Evolutionary conservation across 2,329 filamentous ascomycete species (phyloP).

Genomic region (Emergomyces orientalis): DNA sequence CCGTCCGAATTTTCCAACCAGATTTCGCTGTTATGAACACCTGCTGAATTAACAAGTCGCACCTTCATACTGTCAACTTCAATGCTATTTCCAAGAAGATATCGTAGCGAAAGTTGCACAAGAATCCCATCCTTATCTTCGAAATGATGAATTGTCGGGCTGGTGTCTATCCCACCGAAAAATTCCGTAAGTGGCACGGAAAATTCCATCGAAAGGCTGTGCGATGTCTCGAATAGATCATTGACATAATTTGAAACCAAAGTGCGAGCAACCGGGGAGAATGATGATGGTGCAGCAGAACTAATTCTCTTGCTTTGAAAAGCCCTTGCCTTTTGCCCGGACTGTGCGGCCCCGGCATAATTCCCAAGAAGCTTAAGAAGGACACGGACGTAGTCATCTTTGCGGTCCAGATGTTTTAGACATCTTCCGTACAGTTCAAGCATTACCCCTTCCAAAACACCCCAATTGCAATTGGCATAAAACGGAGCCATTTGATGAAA

Average conservation of each 20-base stretch:
- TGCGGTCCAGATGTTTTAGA: constrained; percentile 63
- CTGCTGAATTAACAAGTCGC: constrained; percentile 49
- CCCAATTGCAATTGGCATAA: constrained; percentile 72
- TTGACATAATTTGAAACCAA: constrained; percentile 29
- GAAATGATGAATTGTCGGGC: constrained; percentile 60
- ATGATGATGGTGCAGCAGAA: constrained; percentile 23
- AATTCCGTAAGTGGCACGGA: constrained; percentile 62
- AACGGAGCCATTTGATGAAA: constrained; percentile 71
- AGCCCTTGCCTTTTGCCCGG: constrained; percentile 24
- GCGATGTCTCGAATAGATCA: constrained; percentile 41
- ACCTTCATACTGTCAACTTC: constrained; percentile 56
- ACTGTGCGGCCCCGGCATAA: constrained; percentile 28
- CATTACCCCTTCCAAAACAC: constrained; percentile 68
- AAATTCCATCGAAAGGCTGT: constrained; percentile 50
- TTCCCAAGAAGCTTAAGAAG: constrained; percentile 55
- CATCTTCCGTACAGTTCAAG: constrained; percentile 78
- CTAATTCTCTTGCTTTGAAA: neutral
- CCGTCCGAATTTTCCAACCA: constrained; percentile 48
- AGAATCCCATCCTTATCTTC: constrained; percentile 66
- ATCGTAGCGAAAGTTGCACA: constrained; percentile 57
- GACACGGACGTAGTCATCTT: constrained; percentile 69
- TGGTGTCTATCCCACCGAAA: constrained; percentile 60
- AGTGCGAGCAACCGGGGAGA: constrained; percentile 15
- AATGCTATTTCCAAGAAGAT: constrained; percentile 63
- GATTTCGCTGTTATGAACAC: constrained; percentile 56